Conservation (phyloP, 108 stramenopile species). For the Cyclotella atomus region DNA sequence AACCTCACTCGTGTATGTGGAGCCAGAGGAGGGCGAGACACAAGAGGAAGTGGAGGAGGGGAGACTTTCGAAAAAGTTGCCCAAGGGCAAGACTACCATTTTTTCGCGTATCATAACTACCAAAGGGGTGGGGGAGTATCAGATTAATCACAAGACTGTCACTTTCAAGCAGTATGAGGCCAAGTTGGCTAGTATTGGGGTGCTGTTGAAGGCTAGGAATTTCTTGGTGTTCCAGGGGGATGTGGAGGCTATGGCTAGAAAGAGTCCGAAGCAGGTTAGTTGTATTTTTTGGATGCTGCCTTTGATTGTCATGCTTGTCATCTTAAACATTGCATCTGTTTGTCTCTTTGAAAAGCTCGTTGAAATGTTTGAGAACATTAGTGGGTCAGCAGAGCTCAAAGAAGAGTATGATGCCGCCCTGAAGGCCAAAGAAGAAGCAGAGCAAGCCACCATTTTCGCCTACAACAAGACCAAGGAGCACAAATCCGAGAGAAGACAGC, state of each 20-base stretch:
- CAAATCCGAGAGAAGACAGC: conserved; percentile 80
- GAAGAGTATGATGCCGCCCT: conserved; percentile 83
- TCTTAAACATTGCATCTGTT: no score
- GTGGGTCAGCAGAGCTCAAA: conserved; percentile 80
- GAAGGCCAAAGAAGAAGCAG: conserved; percentile 87
- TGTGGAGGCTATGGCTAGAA: conserved; percentile 95
- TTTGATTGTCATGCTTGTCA: not conserved
- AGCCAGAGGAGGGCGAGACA: conserved; percentile 37
- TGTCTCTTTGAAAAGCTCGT: no score
- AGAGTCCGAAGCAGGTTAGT: conserved; percentile 87
- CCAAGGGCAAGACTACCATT: conserved; percentile 53
- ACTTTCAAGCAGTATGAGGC: conserved; percentile 88
- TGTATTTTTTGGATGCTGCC: not conserved
- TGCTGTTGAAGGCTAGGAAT: conserved; percentile 97
- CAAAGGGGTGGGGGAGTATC: conserved; percentile 88
- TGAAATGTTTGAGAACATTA: conserved; percentile 93
- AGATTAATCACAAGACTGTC: conserved; percentile 77
- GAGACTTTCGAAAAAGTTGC: conserved; percentile 29
- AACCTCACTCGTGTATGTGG: conserved; percentile 79
- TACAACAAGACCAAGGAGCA: conserved; percentile 93
- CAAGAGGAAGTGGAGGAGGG: conserved; percentile 26
- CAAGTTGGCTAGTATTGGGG: conserved; percentile 89
- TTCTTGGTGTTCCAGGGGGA: conserved; percentile 99
- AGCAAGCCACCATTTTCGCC: conserved; percentile 82
- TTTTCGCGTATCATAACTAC: conserved; percentile 88